These are phyloP conservation scores for Gossypium davidsonii DNA, from an alignment of 441 rosid genomes.

Conservation along the genomic window DNA sequence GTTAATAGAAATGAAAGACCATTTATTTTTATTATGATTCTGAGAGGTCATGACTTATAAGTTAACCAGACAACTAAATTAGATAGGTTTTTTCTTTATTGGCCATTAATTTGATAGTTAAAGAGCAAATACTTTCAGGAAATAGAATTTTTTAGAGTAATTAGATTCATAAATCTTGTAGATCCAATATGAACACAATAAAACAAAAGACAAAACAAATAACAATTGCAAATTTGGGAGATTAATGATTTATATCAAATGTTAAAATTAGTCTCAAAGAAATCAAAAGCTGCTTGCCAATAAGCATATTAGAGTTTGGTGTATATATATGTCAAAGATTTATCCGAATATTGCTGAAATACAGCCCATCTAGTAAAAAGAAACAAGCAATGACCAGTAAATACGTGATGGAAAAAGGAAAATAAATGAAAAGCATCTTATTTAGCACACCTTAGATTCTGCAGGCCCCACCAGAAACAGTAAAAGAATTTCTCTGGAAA, in stretches of 20 bases:
- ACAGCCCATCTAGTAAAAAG: not conserved
- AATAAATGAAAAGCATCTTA: not conserved
- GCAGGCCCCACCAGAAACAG: constrained; percentile 94
- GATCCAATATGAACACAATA: not conserved
- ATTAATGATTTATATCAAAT: not conserved
- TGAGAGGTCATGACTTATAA: not conserved
- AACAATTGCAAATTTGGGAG: not conserved
- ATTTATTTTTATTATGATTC: not conserved
- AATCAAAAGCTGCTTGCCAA: not conserved
- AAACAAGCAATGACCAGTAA: not conserved
- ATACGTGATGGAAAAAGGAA: not conserved
- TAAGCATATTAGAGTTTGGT: not conserved
- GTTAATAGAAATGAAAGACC: not conserved
- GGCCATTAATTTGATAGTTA: not conserved
- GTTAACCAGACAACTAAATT: constrained; percentile 1
- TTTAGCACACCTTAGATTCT: constrained; percentile 58
- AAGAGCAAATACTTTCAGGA: not conserved
- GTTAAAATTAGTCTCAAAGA: not conserved
- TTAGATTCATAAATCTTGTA: not conserved
- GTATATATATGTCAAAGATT: not conserved
- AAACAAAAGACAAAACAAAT: not conserved
- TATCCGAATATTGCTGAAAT: not conserved
- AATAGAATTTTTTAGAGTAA: not conserved
- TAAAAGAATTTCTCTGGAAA: constrained; percentile 65
- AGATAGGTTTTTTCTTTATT: not conserved